Evolutionary conservation across 2,329 filamentous ascomycete genomes (phyloP).

Genomic region (Pyricularia sp.): DNA sequence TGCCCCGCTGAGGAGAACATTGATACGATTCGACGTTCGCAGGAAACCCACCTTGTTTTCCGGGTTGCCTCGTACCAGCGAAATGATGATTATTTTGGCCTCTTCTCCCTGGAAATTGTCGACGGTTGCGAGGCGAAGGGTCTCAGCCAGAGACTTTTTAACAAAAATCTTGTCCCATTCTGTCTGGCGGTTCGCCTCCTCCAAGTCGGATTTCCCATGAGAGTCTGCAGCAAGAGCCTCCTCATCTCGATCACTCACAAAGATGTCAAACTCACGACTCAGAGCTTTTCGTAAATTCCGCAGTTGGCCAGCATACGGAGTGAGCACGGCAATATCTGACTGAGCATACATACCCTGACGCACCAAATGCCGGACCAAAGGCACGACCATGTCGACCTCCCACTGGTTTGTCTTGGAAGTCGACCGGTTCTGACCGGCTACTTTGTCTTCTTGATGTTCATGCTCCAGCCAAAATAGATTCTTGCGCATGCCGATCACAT

Average conservation of each 20-base stretch:
- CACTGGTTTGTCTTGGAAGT: constrained; percentile 45
- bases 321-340: constrained; percentile 61
- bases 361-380: constrained; percentile 55
- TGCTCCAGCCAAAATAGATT: constrained; percentile 58
- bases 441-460: constrained; percentile 30
- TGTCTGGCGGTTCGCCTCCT: constrained; percentile 7
- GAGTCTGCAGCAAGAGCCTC: constrained; percentile 38
- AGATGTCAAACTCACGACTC: constrained; percentile 44
- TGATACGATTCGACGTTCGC: constrained; percentile 56
- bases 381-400: constrained; percentile 55
- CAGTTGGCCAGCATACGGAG: constrained; percentile 52
- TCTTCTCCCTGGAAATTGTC: constrained; percentile 77
- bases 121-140: constrained; percentile 51
- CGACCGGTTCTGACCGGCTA: constrained; percentile 20
- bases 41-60: constrained; percentile 54
- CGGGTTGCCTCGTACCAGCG: constrained; percentile 60
- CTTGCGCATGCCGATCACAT: constrained; percentile 42
- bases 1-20: constrained; percentile 58
- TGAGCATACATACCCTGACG: constrained; percentile 51
- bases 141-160: constrained; percentile 19
- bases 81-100: constrained; percentile 60
- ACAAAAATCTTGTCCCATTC: constrained; percentile 29
- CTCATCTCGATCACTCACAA: constrained; percentile 52
- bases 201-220: constrained; percentile 17
- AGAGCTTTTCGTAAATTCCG: constrained; percentile 38